Evolutionary conservation across 2,329 filamentous ascomycete genomes (phyloP).

Genomic region (Harringtonia lauricola): DNA sequence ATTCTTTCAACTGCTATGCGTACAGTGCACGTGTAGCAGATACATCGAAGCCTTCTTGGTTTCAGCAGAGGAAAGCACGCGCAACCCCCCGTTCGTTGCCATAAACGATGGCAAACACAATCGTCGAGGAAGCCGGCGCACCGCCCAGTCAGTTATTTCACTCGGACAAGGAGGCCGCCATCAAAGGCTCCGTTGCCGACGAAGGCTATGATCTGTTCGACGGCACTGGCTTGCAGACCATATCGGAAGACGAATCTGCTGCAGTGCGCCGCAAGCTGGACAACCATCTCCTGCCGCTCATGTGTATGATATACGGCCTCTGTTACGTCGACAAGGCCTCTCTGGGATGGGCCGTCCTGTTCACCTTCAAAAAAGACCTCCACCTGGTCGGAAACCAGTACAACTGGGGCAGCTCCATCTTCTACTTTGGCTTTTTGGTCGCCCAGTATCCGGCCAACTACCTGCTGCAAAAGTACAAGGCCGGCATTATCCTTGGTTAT

Average conservation of each 20-base stretch:
- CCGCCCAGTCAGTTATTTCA: too few species aligned
- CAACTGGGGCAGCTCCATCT: conserved; percentile 40
- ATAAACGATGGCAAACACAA: too few species aligned
- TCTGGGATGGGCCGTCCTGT: conserved; percentile 16
- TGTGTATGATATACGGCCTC: conserved; percentile 15
- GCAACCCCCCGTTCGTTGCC: too few species aligned
- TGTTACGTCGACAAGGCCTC: conserved; percentile 16
- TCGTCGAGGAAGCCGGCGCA: too few species aligned
- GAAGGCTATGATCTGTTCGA: conserved; percentile 16
- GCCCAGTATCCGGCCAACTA: conserved; percentile 20
- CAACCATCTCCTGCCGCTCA: conserved; percentile 12
- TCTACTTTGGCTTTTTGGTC: conserved; percentile 34
- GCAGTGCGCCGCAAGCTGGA: conserved; percentile 13
- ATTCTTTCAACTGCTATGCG: too few species aligned
- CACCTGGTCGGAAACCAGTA: conserved; percentile 27
- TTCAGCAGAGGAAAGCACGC: too few species aligned
- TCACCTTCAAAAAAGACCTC: conserved; percentile 13
- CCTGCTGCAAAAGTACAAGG: conserved; percentile 20
- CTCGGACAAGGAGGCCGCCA: too few species aligned
- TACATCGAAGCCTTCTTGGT: too few species aligned
- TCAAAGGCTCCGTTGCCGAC: too few species aligned
- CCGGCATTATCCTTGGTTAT: conserved; percentile 26
- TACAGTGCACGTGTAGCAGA: too few species aligned
- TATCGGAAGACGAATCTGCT: conserved; percentile 10
- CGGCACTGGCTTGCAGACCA: conserved; percentile 6